These are phyloP conservation scores for Cladosporium austrohemisphaericum DNA, from an alignment of 2,329 filamentous ascomycete species.

Conservation along the genomic window DNA sequence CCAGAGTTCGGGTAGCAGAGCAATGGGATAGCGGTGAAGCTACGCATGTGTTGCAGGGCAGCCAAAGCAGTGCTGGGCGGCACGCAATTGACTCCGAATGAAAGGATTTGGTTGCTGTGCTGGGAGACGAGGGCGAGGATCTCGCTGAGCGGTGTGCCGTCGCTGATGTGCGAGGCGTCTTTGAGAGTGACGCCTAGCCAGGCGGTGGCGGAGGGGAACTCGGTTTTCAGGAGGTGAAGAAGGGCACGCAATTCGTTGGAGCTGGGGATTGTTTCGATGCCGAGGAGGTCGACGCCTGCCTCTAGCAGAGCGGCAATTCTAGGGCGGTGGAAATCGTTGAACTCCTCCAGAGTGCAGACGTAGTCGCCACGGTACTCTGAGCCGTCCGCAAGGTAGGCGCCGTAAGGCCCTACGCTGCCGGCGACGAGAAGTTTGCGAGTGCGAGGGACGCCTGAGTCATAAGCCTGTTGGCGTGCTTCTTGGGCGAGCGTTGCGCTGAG, in stretches of 20 bases:
- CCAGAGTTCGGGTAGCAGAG: conserved; percentile 46
- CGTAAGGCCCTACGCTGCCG: conserved; percentile 47
- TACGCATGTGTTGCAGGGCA: conserved; percentile 33
- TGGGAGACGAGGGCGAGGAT: conserved; percentile 33
- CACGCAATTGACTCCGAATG: conserved; percentile 46
- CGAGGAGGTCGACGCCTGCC: conserved; percentile 43
- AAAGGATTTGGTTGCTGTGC: conserved; percentile 34
- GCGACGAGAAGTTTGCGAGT: conserved; percentile 36
- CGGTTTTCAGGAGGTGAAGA: conserved; percentile 35
- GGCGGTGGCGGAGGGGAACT: conserved; percentile 36
- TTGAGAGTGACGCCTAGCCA: conserved; percentile 43
- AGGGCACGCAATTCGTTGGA: conserved; percentile 39
- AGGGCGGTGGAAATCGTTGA: conserved; percentile 43
- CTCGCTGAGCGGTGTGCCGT: conserved; percentile 38
- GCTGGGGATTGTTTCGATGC: conserved; percentile 45
- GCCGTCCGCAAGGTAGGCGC: conserved; percentile 46
- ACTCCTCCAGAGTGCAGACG: conserved; percentile 23
- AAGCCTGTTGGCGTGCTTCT: conserved; percentile 36
- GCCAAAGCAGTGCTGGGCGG: conserved; percentile 33
- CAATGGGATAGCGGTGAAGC: conserved; percentile 33
- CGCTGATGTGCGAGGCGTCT: conserved; percentile 37
- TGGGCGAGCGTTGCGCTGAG: conserved; percentile 42
- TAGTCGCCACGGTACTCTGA: conserved; percentile 47
- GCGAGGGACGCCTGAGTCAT: conserved; percentile 11
- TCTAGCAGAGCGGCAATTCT: conserved; percentile 41